phyloP scores from a whole-genome alignment of 768 basidiomycete species.

The Rubroboletus pulcherrimus region DNA sequence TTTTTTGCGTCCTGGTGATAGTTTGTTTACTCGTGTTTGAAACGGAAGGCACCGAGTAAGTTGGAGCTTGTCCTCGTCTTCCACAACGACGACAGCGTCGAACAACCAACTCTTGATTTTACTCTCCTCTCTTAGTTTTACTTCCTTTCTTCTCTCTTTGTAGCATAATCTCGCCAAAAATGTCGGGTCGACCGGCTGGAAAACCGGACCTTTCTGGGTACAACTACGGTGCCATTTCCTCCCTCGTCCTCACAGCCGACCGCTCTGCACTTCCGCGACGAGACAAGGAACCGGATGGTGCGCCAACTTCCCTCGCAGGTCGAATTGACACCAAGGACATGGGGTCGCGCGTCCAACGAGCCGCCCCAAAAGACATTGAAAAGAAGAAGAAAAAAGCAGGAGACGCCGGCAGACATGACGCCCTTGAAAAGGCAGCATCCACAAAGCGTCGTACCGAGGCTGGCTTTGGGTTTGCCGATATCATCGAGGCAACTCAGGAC shows the following conservation, averaged over 20 bases:
- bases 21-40: slow-evolving; percentile 21
- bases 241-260: slow-evolving; percentile 91
- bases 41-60: slow-evolving; percentile 18
- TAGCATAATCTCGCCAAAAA: slow-evolving; percentile 17
- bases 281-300: slow-evolving; percentile 96
- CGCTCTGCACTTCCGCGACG: slow-evolving; percentile 74
- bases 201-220: slow-evolving; percentile 86
- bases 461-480: slow-evolving; percentile 79
- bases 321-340: slow-evolving; percentile 87
- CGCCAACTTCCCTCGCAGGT: slow-evolving; percentile 88
- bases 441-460: slow-evolving; percentile 60
- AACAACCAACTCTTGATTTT: not conserved
- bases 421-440: slow-evolving; percentile 51
- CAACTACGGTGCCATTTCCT: slow-evolving; percentile 95
- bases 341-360: slow-evolving; percentile 85
- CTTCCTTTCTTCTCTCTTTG: not conserved
- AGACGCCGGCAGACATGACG: slow-evolving; percentile 47
- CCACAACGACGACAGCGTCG: slow-evolving; percentile 12
- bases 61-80: not conserved
- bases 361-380: slow-evolving; percentile 81
- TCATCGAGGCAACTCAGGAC: slow-evolving; percentile 91
- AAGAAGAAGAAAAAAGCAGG: slow-evolving; percentile 90
- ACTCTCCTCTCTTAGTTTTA: not conserved
- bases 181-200: slow-evolving; percentile 39
- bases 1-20: no score